Percentiles rank a stretch among this genome's conserved stretches.
Evolutionary conservation across 2,329 filamentous ascomycete species (phyloP).

Genomic region (Endoconidiophora polonica): DNA sequence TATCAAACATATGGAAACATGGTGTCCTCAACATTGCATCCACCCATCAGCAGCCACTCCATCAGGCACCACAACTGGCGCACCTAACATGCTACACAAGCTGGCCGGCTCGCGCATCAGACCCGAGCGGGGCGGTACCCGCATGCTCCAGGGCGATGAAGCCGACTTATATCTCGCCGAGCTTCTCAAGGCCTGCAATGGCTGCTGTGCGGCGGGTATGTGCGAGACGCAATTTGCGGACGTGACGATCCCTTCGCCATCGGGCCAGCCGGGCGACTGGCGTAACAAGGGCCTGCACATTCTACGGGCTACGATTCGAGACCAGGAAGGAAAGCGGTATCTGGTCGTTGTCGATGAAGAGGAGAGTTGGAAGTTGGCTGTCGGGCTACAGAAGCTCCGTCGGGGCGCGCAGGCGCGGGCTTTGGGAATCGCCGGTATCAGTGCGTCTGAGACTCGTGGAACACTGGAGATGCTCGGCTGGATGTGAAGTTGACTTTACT

Average conservation of each 20-base stretch:
- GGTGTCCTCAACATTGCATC: conserved; percentile 52
- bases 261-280: conserved; percentile 35
- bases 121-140: conserved; percentile 31
- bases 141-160: conserved; percentile 43
- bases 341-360: conserved; percentile 47
- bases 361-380: conserved; percentile 51
- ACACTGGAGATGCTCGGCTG: conserved; percentile 44
- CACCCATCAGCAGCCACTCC: conserved; percentile 27
- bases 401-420: conserved; percentile 43
- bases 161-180: conserved; percentile 48
- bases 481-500: conserved; percentile 16
- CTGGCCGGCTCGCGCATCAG: conserved; percentile 30
- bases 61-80: conserved; percentile 22
- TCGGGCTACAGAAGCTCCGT: conserved; percentile 42
- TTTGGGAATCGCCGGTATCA: conserved; percentile 41
- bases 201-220: conserved; percentile 40
- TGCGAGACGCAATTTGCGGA: conserved; percentile 28
- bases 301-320: conserved; percentile 44
- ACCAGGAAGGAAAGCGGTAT: conserved; percentile 50
- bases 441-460: conserved; percentile 33
- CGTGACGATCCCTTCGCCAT: conserved; percentile 25
- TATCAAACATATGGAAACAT: conserved; percentile 80
- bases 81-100: conserved; percentile 30
- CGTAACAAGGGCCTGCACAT: conserved; percentile 41
- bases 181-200: conserved; percentile 47